A percentile compares a stretch with the other conserved stretches of the same genome.
These are phyloP conservation scores for Teratosphaeria destructans DNA, from an alignment of 2,329 filamentous ascomycete species.

Conservation along the genomic window DNA sequence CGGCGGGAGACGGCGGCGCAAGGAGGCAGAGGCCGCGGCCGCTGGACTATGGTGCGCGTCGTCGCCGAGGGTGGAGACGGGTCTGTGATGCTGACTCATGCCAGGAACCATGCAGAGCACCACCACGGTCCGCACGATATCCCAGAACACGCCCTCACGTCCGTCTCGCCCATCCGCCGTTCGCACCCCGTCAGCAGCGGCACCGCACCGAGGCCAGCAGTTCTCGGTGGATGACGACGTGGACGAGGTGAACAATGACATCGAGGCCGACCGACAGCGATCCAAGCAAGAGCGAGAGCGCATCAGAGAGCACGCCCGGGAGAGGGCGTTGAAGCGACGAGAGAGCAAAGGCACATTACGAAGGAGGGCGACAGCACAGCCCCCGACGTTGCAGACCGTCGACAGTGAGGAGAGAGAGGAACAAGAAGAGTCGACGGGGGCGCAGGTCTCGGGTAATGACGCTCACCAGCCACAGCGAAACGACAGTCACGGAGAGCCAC, in stretches of 20 bases:
- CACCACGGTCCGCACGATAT: neutral
- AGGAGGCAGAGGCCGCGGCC: constrained; percentile 16
- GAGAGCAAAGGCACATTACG: constrained; percentile 41
- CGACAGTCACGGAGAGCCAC: constrained; percentile 15
- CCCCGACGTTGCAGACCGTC: constrained; percentile 38
- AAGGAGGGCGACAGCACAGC: constrained; percentile 34
- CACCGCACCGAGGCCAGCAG: constrained; percentile 69
- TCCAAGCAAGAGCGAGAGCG: constrained; percentile 13
- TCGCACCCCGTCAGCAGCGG: constrained; percentile 62
- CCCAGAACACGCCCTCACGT: neutral
- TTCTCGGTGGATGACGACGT: constrained; percentile 88
- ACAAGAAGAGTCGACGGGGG: constrained; percentile 21
- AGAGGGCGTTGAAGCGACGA: constrained; percentile 33
- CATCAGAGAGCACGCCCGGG: constrained; percentile 11
- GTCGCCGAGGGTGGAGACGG: neutral
- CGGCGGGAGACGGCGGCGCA: constrained; percentile 3
- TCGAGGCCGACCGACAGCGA: constrained; percentile 32
- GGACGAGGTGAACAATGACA: constrained; percentile 66
- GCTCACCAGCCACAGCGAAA: neutral
- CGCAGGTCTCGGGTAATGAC: constrained; percentile 17
- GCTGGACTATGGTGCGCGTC: constrained; percentile 17
- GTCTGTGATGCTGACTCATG: neutral
- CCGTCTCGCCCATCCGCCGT: constrained; percentile 48
- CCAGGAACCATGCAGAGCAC: neutral
- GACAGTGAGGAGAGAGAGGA: constrained; percentile 37